phyloP scores from a whole-genome alignment of 2,329 filamentous ascomycete genomes.

The Ophiostoma novo-ulmi region DNA sequence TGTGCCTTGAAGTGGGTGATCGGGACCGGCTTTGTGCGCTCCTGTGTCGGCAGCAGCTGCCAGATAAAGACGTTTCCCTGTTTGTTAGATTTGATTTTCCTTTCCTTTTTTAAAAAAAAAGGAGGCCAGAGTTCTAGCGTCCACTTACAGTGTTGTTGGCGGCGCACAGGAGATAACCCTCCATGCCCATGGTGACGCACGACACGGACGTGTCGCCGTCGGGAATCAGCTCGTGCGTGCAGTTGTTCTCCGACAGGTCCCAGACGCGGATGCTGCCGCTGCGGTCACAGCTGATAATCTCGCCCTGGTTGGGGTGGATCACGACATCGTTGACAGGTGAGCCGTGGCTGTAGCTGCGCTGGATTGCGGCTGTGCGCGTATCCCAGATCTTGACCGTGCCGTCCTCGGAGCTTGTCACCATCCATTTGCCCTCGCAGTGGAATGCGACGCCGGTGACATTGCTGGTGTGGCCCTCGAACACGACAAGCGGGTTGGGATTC shows the following conservation, averaged over 20 bases:
- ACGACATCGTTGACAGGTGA: slow-evolving; percentile 93
- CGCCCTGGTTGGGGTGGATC: slow-evolving; percentile 98
- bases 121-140: no score
- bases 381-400: slow-evolving; percentile 98
- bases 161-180: slow-evolving; percentile 86
- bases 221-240: slow-evolving; percentile 90
- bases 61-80: slow-evolving; percentile 93
- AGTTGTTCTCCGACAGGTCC: slow-evolving; percentile 96
- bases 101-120: no score
- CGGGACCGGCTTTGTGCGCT: slow-evolving; percentile 77
- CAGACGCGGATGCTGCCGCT: slow-evolving; percentile 90
- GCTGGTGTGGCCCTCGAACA: slow-evolving; percentile 90
- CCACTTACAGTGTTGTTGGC: slow-evolving; percentile 65
- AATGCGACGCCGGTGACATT: slow-evolving; percentile 97
- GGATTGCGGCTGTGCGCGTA: slow-evolving; percentile 75
- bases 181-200: slow-evolving; percentile 91
- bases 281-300: slow-evolving; percentile 93
- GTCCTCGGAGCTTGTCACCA: slow-evolving; percentile 97
- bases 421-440: slow-evolving; percentile 99
- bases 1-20: slow-evolving; percentile 87
- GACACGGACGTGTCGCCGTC: slow-evolving; percentile 92
- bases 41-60: slow-evolving; percentile 79
- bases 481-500: slow-evolving; percentile 89
- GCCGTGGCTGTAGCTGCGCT: slow-evolving; percentile 88
- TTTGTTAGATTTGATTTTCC: no score